These are phyloP conservation scores for Cyberlindnera sargentensis DNA, from an alignment of 805 yeast genomes.

Conservation along the genomic window DNA sequence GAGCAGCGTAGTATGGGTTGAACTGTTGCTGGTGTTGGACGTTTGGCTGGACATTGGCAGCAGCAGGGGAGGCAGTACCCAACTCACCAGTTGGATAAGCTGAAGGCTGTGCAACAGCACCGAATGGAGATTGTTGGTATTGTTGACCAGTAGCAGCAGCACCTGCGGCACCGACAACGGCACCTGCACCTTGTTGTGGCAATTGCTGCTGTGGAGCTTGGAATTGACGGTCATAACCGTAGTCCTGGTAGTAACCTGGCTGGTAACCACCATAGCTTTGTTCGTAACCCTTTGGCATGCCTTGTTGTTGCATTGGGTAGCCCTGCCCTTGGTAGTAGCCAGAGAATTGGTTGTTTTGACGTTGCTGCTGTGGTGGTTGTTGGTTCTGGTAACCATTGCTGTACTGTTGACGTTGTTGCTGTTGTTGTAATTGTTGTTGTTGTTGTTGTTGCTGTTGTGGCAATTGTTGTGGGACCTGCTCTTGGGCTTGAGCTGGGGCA, in stretches of 20 bases:
- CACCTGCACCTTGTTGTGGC: constrained; percentile 13
- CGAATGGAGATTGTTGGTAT: constrained; percentile 23
- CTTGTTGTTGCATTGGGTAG: constrained; percentile 15
- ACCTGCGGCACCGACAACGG: neutral
- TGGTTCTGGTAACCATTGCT: constrained; percentile 5
- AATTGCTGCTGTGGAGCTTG: constrained; percentile 8
- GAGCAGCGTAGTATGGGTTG: constrained; percentile 14
- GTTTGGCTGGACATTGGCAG: constrained; percentile 23
- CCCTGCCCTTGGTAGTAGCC: constrained; percentile 6
- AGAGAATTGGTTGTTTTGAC: constrained; percentile 4
- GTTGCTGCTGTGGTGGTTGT: constrained; percentile 9
- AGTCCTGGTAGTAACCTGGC: constrained; percentile 12
- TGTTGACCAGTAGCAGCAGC: constrained; percentile 6
- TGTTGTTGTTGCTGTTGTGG: constrained; percentile 13
- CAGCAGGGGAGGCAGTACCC: constrained; percentile 22
- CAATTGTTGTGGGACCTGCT: constrained; percentile 17
- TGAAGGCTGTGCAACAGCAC: constrained; percentile 20
- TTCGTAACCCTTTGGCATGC: constrained; percentile 29
- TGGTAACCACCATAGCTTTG: constrained; percentile 21
- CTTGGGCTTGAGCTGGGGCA: constrained; percentile 16
- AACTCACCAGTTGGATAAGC: constrained; percentile 12
- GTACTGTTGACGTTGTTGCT: constrained; percentile 4
- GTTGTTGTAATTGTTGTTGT: constrained; percentile 19
- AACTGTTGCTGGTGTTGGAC: constrained; percentile 19
- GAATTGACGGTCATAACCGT: constrained; percentile 1